A percentile compares a stretch with the other conserved stretches of the same genome.
Conservation (phyloP, 371 early-diverging fungal species). For the Smittium culicis region DNA sequence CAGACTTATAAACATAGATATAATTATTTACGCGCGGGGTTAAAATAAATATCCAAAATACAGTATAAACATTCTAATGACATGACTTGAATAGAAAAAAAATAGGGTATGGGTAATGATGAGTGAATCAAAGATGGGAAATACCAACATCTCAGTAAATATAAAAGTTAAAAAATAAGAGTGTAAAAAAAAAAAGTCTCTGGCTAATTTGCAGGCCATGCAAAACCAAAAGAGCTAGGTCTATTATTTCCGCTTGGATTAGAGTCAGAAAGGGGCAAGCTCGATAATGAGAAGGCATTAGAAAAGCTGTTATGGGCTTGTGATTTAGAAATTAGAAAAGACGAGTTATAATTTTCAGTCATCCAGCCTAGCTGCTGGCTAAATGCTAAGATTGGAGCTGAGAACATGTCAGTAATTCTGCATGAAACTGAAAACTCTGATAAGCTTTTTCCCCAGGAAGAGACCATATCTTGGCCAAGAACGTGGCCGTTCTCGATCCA, state of each 20-base stretch:
- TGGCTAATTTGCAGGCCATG: neutral
- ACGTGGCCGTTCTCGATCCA: conserved; percentile 62
- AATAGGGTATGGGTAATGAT: too few species aligned
- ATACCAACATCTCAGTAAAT: too few species aligned
- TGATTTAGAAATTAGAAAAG: neutral
- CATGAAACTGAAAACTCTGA: neutral
- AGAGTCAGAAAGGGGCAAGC: neutral
- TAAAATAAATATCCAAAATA: too few species aligned
- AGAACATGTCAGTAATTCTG: neutral
- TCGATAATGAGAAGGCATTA: neutral
- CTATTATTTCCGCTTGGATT: neutral
- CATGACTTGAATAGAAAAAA: too few species aligned
- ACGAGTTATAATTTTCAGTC: neutral
- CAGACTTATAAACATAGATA: too few species aligned
- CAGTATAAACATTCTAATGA: too few species aligned
- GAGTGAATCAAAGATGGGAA: too few species aligned
- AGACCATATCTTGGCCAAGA: conserved; percentile 52
- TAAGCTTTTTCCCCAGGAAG: conserved; percentile 49
- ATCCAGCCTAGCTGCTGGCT: conserved; percentile 7
- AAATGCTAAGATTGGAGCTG: conserved; percentile 2
- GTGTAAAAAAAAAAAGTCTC: too few species aligned
- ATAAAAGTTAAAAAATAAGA: too few species aligned
- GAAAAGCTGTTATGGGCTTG: neutral
- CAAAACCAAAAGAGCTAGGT: neutral
- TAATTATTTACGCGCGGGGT: too few species aligned